Evolutionary conservation across 768 basidiomycete species (phyloP).

Genomic region (Cystofilobasidium ferigula): DNA sequence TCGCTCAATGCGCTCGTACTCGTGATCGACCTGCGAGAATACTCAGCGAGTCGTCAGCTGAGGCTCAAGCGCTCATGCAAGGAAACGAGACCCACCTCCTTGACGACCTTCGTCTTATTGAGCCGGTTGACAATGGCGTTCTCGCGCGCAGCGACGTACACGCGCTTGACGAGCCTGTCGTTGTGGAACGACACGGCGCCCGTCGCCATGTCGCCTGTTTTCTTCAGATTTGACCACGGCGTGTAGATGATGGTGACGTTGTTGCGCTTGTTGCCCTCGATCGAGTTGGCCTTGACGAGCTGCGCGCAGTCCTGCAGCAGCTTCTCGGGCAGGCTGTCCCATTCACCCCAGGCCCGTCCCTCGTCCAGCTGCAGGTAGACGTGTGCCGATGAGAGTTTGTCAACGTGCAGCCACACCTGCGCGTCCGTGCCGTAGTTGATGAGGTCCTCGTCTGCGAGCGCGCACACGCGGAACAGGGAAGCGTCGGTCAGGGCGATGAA

Average conservation of each 20-base stretch:
- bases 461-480: too few species aligned
- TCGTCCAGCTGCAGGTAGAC: conserved; percentile 86
- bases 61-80: background rate
- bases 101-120: conserved; percentile 82
- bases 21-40: conserved; percentile 59
- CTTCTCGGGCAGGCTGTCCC: conserved; percentile 75
- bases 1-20: conserved; percentile 71
- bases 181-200: conserved; percentile 91
- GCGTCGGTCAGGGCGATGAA: too few species aligned
- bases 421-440: conserved; percentile 59
- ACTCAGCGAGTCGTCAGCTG: background rate
- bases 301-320: conserved; percentile 80
- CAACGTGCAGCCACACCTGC: conserved; percentile 72
- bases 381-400: conserved; percentile 92
- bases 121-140: conserved; percentile 83
- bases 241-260: conserved; percentile 89
- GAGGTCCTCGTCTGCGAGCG: conserved; percentile 71
- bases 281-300: conserved; percentile 93
- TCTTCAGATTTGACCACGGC: conserved; percentile 86
- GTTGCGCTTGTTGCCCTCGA: conserved; percentile 95
- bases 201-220: conserved; percentile 90
- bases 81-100: conserved; percentile 34
- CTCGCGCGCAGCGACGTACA: conserved; percentile 66
- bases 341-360: conserved; percentile 49
- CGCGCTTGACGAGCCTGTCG: conserved; percentile 68